Conservation (phyloP, 306 rosid genomes). For the Canavalia ensiformis region DNA sequence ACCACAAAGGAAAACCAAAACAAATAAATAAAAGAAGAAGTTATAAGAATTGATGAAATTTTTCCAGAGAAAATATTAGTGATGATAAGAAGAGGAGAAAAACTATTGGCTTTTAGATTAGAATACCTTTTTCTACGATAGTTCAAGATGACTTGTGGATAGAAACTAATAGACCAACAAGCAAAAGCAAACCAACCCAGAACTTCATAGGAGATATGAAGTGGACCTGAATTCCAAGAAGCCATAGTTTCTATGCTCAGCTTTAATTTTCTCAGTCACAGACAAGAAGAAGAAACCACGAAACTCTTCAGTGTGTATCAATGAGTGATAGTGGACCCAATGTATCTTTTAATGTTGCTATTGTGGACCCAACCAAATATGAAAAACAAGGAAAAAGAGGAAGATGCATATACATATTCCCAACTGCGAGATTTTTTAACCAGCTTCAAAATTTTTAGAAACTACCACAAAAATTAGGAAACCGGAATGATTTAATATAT, state of each 20-base stretch:
- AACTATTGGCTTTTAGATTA: neutral
- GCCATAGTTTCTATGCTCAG: constrained; percentile 53
- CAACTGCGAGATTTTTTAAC: too few species aligned
- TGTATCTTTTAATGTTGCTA: neutral
- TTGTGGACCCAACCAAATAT: neutral
- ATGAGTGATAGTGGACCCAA: neutral
- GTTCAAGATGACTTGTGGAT: constrained; percentile 85
- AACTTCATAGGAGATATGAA: constrained; percentile 69
- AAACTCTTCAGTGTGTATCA: neutral
- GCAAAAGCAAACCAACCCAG: constrained; percentile 84
- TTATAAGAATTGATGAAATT: neutral
- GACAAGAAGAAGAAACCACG: neutral
- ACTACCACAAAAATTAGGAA: too few species aligned
- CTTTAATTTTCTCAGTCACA: neutral
- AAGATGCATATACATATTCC: too few species aligned
- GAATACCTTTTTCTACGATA: constrained; percentile 79
- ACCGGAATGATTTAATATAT: too few species aligned
- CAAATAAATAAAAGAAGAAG: neutral
- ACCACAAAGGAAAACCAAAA: neutral
- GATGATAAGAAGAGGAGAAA: neutral
- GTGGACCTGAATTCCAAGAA: constrained; percentile 79
- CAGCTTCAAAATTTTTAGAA: too few species aligned
- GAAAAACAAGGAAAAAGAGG: too few species aligned
- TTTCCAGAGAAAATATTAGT: neutral
- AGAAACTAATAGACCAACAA: constrained; percentile 81